Evolutionary conservation across 208 protist species (phyloP), one percentile per base, ranked within the genome.

Genomic region (Leishmania martiniquensis): DNA sequence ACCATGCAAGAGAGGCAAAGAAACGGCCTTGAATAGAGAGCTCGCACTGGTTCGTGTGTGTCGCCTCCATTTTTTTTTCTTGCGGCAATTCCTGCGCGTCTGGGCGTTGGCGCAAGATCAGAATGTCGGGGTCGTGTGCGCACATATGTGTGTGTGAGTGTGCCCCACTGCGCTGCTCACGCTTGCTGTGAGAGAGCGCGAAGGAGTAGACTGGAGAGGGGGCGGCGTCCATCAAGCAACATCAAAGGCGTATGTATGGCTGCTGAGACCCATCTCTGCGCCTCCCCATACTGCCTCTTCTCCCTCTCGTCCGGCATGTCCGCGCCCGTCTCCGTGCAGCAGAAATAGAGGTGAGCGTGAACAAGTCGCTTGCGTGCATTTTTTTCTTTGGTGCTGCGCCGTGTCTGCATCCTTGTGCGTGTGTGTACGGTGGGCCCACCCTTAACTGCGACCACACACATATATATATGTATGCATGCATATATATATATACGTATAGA

Each of bases 391-490:
- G n/a, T n/a, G n/a, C n/a, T n/a, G n/a, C n/a, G n/a, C n/a, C n/a
- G n/a, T n/a, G n/a, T n/a, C n/a, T n/a, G n/a, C n/a, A n/a, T n/a
- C n/a, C n/a, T n/a, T n/a, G n/a, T n/a, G n/a, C n/a, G n/a, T n/a
- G n/a, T n/a, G n/a, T n/a, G n/a, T n/a, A n/a, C n/a, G n/a, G n/a
- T n/a, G n/a, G n/a, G n/a, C n/a, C n/a, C n/a, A n/a, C n/a, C n/a
- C n/a, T n/a, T n/a, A n/a, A n/a, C n/a, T n/a, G n/a, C n/a, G n/a
- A n/a, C n/a, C n/a, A n/a, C n/a, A n/a, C n/a, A 66, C 15, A 45
- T 47, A n/a, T 70, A n/a, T 70, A 45, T 70, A 45, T 70, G 39
- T 70, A 45, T 68, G 37, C 42, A 45, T 70, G 13, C 49, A 5
- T 67, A 32, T 67, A 37, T 42, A 37, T 52, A 6, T 67, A 37